These are phyloP conservation scores for Podochytrium sp. DNA, from an alignment of 192 early-diverging fungal genomes.

Conservation along the genomic window DNA sequence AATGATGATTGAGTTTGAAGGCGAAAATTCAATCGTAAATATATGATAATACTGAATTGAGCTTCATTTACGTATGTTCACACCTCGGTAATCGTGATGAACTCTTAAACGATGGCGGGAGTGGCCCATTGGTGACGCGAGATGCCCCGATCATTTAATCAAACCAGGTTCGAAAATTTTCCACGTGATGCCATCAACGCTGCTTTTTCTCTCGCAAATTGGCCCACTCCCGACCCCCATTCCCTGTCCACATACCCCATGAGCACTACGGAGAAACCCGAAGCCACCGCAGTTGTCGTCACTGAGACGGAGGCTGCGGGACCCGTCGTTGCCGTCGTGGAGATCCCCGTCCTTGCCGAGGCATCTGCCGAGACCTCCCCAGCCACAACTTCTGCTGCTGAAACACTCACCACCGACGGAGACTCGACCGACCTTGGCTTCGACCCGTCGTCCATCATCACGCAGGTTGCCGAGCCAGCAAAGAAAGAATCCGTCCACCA, in stretches of 20 bases:
- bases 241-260: too few species aligned
- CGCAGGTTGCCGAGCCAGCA: conserved; percentile 10
- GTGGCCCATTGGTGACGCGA: too few species aligned
- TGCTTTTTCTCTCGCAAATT: too few species aligned
- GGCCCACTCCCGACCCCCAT: not conserved
- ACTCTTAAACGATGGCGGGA: too few species aligned
- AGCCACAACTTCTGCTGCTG: not conserved
- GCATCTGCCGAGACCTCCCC: not conserved
- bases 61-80: too few species aligned
- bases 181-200: too few species aligned
- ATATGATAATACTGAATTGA: too few species aligned
- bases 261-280: not conserved
- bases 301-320: not conserved
- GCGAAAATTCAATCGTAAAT: too few species aligned
- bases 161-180: too few species aligned
- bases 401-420: not conserved
- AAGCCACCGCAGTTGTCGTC: not conserved
- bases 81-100: too few species aligned
- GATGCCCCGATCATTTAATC: too few species aligned
- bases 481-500: not conserved
- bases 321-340: not conserved
- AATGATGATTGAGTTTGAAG: too few species aligned
- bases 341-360: not conserved
- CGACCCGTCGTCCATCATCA: conserved; percentile 14
- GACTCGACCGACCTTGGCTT: conserved; percentile 2